Conservation (phyloP, 192 early-diverging fungal species). For the Coemansia sp. region DNA sequence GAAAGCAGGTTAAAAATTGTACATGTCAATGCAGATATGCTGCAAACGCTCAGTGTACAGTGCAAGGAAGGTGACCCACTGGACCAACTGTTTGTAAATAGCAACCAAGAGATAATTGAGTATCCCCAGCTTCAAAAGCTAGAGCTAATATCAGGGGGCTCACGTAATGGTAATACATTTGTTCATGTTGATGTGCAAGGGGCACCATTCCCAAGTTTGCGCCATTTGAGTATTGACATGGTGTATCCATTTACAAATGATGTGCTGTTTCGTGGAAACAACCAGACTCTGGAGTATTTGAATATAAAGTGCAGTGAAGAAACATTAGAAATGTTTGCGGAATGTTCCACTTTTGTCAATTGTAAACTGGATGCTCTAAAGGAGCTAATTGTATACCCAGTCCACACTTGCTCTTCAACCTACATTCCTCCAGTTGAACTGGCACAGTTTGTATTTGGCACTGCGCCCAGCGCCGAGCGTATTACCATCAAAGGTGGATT, state of each 20-base stretch:
- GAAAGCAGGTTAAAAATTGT: neutral
- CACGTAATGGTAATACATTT: neutral
- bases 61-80: neutral
- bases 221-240: neutral
- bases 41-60: neutral
- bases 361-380: neutral
- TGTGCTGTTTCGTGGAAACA: neutral
- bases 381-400: neutral
- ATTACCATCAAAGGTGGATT: neutral
- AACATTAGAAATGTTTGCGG: neutral
- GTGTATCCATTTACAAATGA: neutral
- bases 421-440: neutral
- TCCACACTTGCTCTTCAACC: neutral
- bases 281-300: neutral
- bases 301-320: neutral
- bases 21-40: neutral
- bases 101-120: neutral
- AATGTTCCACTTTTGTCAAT: neutral
- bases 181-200: neutral
- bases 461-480: neutral
- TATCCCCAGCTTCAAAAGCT: neutral
- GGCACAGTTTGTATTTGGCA: neutral
- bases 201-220: neutral
- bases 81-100: neutral
- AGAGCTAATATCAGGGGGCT: neutral